Evolutionary conservation across 768 basidiomycete genomes (phyloP), one percentile per base, ranked within the genome.

Genomic region (Ephemerocybe angulata): DNA sequence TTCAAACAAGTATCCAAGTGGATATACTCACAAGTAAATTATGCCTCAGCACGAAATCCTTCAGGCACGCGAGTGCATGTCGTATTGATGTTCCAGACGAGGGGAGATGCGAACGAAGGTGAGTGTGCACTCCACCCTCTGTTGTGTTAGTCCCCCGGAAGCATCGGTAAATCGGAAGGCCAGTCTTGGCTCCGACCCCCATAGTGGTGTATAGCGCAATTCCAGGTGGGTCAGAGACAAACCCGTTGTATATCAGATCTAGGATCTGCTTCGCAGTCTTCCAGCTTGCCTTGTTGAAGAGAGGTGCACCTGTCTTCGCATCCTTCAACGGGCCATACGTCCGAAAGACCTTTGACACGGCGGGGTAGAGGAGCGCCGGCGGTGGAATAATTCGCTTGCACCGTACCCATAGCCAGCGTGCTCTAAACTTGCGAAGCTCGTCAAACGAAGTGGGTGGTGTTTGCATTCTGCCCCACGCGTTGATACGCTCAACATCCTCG

Each of bases 61-160:
- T 22, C 1, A 72, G 51, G 22, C 63, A 52, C 3, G 60, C 59
- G 48, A 64, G 53, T 2, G 57, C 51, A 60, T 66, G 62, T 1
- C 56, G 47, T 1, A 65, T 27, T 13, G 69, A 69, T 11, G 56
- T 59, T 7, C 60, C 65, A 33, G 58, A 66, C 4, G 57, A 58
- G 19, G 62, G 67, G 17, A 63, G 42, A 6, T 48, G 55, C 21
- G 63, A 49, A 0, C 55, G 58, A 10, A 72, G 55, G 50, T 67
- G 68, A 0, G 63, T 66, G 50, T 76, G 72, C 2, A 76, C 67
- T 3, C 68, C 69, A n/a, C 73, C 70, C 58, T 74, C 68, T 1
- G 66, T 66, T 8, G 48, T 48, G 24, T 72, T 73, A 7, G 73
- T 73, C 0, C 70, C 71, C 3, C 63, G 55, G 2, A 60, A 33